Base-by-base conservation (phyloP, 2,329 filamentous ascomycete genomes). In the Fusarium torulosum region DNA sequence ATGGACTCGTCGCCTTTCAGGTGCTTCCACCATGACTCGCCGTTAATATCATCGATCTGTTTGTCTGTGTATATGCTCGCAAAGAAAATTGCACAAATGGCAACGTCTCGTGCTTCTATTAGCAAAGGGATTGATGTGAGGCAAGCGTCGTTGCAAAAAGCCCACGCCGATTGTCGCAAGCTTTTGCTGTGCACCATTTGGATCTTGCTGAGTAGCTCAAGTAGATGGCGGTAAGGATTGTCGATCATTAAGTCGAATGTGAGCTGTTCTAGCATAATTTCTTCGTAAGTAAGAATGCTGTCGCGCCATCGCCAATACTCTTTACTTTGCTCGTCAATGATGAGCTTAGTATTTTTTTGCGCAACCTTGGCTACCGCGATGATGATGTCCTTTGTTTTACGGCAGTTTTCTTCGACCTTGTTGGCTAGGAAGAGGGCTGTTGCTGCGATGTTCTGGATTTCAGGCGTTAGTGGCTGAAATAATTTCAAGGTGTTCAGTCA, bases 291-390 rank as follows among this genome's bases (percentile, higher is more conserved):
- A 15, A 98, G 83, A 58, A 99, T 97, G 59, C 91, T 96, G 76
- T 99, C 96, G 63, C 94, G 88, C 96, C 96, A 99, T 74, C 92
- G 89, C 96, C 96, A 99, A 77, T 96, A 99, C 76, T 99, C 96
- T 75, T 97, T 98, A 71, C 92, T 96, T 78, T 98, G 94, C 79
- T 98, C 96, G 76, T 99, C 96, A 52, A 98, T 92, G 53, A 95
- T 84, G 60, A 97, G 87, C 73, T 93, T 92, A 2, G 93, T 85
- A 72, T 98, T 95, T 81, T 99, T 98, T 79, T 97, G 94, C 27
- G 95, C 96, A 20, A 97, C 93, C 69, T 95, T 93, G 62, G 94
- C 96, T 73, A 97, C 96, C 2, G 94, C 93, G 31, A 97, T 91
- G 69, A 99, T 95, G 62, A 99, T 86, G 69, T 97, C 94, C 74